Percentiles rank a stretch among this genome's conserved stretches.
Evolutionary conservation across 2,329 filamentous ascomycete genomes (phyloP).

Genomic region (Colletotrichum sp.): DNA sequence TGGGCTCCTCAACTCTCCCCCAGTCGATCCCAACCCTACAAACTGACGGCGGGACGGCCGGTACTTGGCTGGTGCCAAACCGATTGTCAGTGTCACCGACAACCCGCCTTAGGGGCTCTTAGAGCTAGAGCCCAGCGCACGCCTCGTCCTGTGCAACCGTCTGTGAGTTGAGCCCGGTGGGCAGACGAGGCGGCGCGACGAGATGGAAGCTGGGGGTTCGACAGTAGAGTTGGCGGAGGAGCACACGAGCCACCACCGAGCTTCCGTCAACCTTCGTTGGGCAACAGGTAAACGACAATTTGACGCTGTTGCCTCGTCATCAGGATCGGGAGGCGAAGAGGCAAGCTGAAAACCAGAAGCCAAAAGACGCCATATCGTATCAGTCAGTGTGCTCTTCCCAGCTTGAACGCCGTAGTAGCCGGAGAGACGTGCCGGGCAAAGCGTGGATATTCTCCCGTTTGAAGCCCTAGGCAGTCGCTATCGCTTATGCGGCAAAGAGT

Average conservation of each 20-base stretch:
- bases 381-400: neutral
- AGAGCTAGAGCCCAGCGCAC: neutral
- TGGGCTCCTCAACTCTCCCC: neutral
- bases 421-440: neutral
- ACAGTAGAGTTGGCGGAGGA: neutral
- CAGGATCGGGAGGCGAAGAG: neutral
- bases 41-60: constrained; percentile 3
- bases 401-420: neutral
- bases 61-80: constrained; percentile 3
- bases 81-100: neutral
- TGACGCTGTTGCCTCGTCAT: neutral
- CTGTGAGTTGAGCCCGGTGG: neutral
- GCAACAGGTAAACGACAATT: neutral
- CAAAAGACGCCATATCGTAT: neutral
- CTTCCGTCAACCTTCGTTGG: neutral
- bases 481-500: neutral
- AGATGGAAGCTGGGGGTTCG: neutral
- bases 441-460: neutral
- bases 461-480: neutral
- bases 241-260: neutral
- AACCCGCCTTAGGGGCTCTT: neutral
- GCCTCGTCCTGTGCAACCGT: constrained; percentile 5
- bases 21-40: constrained; percentile 2
- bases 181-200: neutral
- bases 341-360: neutral